These are phyloP conservation scores for Sugiyamaella lignohabitans DNA, from an alignment of 805 yeast species.

Conservation along the genomic window DNA sequence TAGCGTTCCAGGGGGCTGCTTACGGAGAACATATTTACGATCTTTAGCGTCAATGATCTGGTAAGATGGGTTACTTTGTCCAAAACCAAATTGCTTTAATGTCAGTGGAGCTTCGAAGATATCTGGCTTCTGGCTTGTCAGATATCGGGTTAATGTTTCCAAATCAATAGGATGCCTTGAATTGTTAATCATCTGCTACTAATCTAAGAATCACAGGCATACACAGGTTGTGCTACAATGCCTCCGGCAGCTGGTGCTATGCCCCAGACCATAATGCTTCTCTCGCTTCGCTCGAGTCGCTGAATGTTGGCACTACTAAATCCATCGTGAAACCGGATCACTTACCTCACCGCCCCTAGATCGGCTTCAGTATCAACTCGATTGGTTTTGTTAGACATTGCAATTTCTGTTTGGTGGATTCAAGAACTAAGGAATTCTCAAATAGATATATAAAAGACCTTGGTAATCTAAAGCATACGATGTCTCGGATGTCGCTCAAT, in stretches of 20 bases:
- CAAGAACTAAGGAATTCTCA: too few relatives aligned
- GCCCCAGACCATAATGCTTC: too few relatives aligned
- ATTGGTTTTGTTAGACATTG: neutral
- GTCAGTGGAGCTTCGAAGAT: slow-evolving; percentile 30
- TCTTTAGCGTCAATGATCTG: slow-evolving; percentile 39
- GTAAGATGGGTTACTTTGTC: slow-evolving; percentile 62
- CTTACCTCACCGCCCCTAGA: slow-evolving; percentile 22
- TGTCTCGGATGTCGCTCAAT: too few relatives aligned
- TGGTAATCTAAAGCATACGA: too few relatives aligned
- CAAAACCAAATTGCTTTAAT: slow-evolving; percentile 50
- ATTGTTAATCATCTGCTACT: neutral
- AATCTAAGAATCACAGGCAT: neutral
- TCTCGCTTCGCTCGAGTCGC: too few relatives aligned
- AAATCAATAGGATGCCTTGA: slow-evolving; percentile 29
- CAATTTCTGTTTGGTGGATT: neutral
- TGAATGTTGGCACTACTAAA: too few relatives aligned
- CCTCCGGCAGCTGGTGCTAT: too few relatives aligned
- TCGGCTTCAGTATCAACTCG: slow-evolving; percentile 31
- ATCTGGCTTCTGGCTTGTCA: slow-evolving; percentile 17
- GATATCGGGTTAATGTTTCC: slow-evolving; percentile 25
- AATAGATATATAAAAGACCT: too few relatives aligned
- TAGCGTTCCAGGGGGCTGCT: slow-evolving; percentile 48
- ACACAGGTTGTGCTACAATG: neutral
- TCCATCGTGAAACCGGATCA: too few relatives aligned
- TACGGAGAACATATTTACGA: slow-evolving; percentile 43